Evolutionary conservation across 2,329 filamentous ascomycete species (phyloP).

Genomic region (Parascedosporium putredinis): DNA sequence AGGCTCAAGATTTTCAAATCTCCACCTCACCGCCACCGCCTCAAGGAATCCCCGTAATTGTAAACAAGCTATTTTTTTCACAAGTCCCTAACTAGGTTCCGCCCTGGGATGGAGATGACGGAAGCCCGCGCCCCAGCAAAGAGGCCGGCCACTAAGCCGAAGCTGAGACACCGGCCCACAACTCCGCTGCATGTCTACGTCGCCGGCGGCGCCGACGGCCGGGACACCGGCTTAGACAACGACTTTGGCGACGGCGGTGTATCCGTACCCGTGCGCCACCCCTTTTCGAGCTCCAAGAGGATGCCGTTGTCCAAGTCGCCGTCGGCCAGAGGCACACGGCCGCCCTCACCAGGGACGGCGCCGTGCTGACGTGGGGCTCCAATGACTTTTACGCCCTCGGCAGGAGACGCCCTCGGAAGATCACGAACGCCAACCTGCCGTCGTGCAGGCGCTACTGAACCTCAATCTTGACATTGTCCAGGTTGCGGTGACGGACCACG

Average conservation of each 20-base stretch:
- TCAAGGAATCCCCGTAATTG: too few species aligned
- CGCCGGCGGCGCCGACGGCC: not conserved
- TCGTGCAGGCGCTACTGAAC: conserved; percentile 31
- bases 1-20: too few species aligned
- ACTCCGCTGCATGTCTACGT: conserved; percentile 1
- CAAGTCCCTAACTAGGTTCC: too few species aligned
- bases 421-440: conserved; percentile 13
- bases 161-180: conserved; percentile 1
- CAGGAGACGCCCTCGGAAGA: conserved; percentile 28
- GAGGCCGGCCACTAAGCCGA: not conserved
- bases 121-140: not conserved
- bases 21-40: too few species aligned
- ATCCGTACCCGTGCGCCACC: conserved; percentile 32
- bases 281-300: conserved; percentile 36
- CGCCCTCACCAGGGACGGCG: conserved; percentile 51
- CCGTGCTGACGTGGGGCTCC: conserved; percentile 56
- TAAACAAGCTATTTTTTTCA: too few species aligned
- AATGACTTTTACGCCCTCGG: conserved; percentile 57
- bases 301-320: conserved; percentile 51
- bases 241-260: not conserved
- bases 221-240: conserved; percentile 2
- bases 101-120: too few species aligned
- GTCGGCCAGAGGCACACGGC: conserved; percentile 54
- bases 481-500: conserved; percentile 51
- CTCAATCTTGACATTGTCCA: conserved; percentile 40